phyloP scores from a whole-genome alignment of 257 asterid genomes.

The Rhazya stricta region DNA sequence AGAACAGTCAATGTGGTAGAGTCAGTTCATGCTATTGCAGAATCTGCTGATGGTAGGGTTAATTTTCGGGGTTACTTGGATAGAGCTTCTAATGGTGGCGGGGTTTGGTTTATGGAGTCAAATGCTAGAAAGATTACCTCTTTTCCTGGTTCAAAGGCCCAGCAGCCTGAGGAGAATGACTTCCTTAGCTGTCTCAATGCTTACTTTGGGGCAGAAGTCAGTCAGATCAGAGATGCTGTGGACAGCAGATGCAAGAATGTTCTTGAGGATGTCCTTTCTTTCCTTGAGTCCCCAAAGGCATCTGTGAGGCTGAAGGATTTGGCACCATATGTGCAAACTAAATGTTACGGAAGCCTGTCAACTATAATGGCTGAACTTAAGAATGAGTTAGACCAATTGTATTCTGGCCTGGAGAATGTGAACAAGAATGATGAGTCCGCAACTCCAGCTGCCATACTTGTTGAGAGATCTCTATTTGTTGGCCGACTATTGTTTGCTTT shows the following conservation, averaged over 20 bases:
- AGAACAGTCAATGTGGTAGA: conserved; percentile 57
- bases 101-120: conserved; percentile 88
- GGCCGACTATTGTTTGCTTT: conserved; percentile 93
- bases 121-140: conserved; percentile 48
- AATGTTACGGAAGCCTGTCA: conserved; percentile 70
- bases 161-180: conserved; percentile 70
- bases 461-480: conserved; percentile 80
- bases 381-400: conserved; percentile 66
- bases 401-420: conserved; percentile 43
- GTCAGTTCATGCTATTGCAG: conserved; percentile 53
- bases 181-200: conserved; percentile 62
- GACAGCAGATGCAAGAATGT: conserved; percentile 76
- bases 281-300: conserved; percentile 91
- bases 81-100: conserved; percentile 56
- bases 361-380: conserved; percentile 55
- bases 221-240: conserved; percentile 81
- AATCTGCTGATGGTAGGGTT: conserved; percentile 38
- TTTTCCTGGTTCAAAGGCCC: conserved; percentile 44
- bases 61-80: conserved; percentile 54
- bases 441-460: conserved; percentile 55
- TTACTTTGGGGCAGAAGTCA: conserved; percentile 87
- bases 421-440: conserved; percentile 38
- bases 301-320: conserved; percentile 69
- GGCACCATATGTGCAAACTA: conserved; percentile 76
- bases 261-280: conserved; percentile 74